Conservation (phyloP, 495 filamentous ascomycete genomes). For the Lasiosphaeria ovina region DNA sequence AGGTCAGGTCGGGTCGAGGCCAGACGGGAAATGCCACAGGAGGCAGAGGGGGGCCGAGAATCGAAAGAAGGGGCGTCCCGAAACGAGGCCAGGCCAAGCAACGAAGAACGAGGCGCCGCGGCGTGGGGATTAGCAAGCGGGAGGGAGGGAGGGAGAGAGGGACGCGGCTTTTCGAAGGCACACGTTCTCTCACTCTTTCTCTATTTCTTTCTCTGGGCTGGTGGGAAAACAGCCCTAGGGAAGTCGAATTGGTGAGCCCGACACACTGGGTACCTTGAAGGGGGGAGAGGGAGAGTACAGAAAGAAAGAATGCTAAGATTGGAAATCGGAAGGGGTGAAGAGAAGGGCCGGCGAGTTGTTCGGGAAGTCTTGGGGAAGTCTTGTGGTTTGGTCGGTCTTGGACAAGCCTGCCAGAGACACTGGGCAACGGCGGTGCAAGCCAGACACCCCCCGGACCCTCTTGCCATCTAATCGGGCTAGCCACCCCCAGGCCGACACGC, state of each 20-base stretch:
- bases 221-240: background rate
- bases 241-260: constrained; percentile 13
- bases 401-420: constrained; percentile 5
- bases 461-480: constrained; percentile 22
- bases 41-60: constrained; percentile 15
- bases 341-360: constrained; percentile 20
- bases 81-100: constrained; percentile 19
- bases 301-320: constrained; percentile 45
- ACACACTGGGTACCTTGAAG: constrained; percentile 1
- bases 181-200: background rate
- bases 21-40: constrained; percentile 11
- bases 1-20: constrained; percentile 7
- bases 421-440: constrained; percentile 25
- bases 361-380: constrained; percentile 20
- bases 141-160: constrained; percentile 25
- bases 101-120: constrained; percentile 14
- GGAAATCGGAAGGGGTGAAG: constrained; percentile 32
- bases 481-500: constrained; percentile 13
- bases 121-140: constrained; percentile 8
- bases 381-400: constrained; percentile 11
- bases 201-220: background rate
- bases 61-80: constrained; percentile 29
- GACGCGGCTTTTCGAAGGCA: background rate
- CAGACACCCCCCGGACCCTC: constrained; percentile 20
- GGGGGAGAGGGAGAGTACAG: constrained; percentile 23